phyloP scores from a whole-genome alignment of 202 grass and related monocot species.

The Dendrocalamus latiflorus region DNA sequence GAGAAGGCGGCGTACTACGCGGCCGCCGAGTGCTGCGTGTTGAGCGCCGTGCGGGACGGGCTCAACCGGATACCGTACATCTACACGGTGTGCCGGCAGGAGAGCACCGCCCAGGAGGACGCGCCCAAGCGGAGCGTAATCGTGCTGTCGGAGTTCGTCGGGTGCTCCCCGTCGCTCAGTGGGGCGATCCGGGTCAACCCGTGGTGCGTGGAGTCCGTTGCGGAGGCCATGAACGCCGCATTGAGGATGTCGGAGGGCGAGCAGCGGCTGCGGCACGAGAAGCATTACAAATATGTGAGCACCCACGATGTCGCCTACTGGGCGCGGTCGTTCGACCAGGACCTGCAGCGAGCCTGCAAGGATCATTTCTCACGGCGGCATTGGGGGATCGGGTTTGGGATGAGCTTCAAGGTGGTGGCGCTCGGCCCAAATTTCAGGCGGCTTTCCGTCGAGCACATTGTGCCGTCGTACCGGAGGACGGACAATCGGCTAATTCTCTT shows the following conservation, averaged over 20 bases:
- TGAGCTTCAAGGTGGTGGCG: constrained; percentile 95
- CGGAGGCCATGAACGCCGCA: constrained; percentile 74
- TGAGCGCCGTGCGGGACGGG: constrained; percentile 85
- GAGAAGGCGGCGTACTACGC: constrained; percentile 94
- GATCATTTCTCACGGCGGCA: constrained; percentile 83
- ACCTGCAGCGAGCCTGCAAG: constrained; percentile 89
- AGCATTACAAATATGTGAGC: constrained; percentile 95
- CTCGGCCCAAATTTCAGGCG: constrained; percentile 85
- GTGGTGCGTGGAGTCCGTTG: constrained; percentile 82
- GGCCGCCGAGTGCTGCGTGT: constrained; percentile 73
- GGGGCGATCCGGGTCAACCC: constrained; percentile 87
- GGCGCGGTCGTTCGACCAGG: constrained; percentile 80
- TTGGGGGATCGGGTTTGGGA: constrained; percentile 96
- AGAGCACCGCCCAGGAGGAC: constrained; percentile 38
- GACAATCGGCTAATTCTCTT: constrained; percentile 66
- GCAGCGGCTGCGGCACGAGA: constrained; percentile 85
- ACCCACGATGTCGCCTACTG: constrained; percentile 91
- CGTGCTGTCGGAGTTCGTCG: constrained; percentile 89
- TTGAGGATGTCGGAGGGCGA: constrained; percentile 57
- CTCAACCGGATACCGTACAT: constrained; percentile 92
- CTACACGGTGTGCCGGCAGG: constrained; percentile 83
- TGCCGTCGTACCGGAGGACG: constrained; percentile 48
- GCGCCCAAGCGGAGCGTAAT: constrained; percentile 64
- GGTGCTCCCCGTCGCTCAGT: constrained; percentile 85
- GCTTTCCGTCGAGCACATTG: constrained; percentile 78